These are phyloP conservation scores for Citeromyces nyonsensis DNA, from an alignment of 805 yeast genomes.

Conservation along the genomic window DNA sequence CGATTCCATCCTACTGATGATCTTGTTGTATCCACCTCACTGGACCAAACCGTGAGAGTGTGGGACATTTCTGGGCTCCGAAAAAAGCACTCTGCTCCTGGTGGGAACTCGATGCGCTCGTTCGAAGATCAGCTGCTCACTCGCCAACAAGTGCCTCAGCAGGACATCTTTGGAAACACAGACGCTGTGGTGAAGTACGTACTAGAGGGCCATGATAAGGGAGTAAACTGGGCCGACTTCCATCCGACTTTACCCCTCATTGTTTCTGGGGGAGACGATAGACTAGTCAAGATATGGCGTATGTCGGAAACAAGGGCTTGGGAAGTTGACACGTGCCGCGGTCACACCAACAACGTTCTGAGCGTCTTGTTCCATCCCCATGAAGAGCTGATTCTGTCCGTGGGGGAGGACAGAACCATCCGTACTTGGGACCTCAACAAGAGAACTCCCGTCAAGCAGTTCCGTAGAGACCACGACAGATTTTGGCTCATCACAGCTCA, in stretches of 20 bases:
- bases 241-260: slow-evolving; percentile 93
- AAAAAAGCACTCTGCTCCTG: slow-evolving; percentile 80
- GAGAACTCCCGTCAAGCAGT: slow-evolving; percentile 86
- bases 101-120: slow-evolving; percentile 17
- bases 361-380: slow-evolving; percentile 86
- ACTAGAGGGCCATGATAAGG: slow-evolving; percentile 94
- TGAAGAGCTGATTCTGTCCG: slow-evolving; percentile 83
- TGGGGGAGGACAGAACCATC: slow-evolving; percentile 90
- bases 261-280: slow-evolving; percentile 92
- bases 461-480: slow-evolving; percentile 85
- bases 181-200: slow-evolving; percentile 93
- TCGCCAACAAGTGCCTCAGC: slow-evolving; percentile 60
- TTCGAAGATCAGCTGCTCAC: slow-evolving; percentile 33
- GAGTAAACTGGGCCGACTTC: slow-evolving; percentile 97
- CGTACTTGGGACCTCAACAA: slow-evolving; percentile 95
- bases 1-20: slow-evolving; percentile 95
- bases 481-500: slow-evolving; percentile 89
- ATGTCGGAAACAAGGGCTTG: slow-evolving; percentile 96
- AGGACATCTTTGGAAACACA: slow-evolving; percentile 86
- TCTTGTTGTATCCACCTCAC: slow-evolving; percentile 84
- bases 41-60: slow-evolving; percentile 97
- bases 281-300: slow-evolving; percentile 92
- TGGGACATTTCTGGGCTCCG: slow-evolving; percentile 96
- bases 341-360: slow-evolving; percentile 89
- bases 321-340: slow-evolving; percentile 98